Percentiles rank a stretch among this genome's conserved stretches.
Evolutionary conservation across 768 basidiomycete species (phyloP).

Genomic region (Pisolithus microcarpus): DNA sequence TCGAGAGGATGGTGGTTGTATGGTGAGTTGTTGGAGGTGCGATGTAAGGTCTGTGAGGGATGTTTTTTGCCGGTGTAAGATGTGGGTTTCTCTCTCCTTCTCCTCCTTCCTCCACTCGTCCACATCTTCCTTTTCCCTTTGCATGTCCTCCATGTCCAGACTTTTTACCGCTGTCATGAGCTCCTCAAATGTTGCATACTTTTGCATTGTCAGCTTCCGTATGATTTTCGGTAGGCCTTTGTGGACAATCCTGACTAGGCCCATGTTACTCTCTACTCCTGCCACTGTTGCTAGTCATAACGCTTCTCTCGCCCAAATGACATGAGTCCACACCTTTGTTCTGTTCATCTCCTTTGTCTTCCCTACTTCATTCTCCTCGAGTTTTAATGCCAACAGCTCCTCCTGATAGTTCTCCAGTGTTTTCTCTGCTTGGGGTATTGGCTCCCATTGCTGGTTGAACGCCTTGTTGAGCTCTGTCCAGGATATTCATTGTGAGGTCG

Average conservation of each 20-base stretch:
- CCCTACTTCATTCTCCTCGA: neutral
- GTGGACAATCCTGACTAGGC: neutral
- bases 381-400: neutral
- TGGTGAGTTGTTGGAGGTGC: too few species aligned
- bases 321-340: neutral
- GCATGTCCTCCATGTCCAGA: neutral
- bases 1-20: too few species aligned
- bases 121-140: neutral
- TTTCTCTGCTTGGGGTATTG: neutral
- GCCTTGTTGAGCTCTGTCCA: too few species aligned
- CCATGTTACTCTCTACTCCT: neutral
- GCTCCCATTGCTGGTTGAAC: neutral
- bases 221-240: neutral
- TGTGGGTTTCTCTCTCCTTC: neutral
- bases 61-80: neutral
- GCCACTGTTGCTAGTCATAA: neutral
- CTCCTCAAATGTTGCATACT: neutral
- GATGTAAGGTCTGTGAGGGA: too few species aligned
- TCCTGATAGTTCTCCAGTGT: neutral
- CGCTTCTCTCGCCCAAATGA: neutral
- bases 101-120: neutral
- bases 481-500: too few species aligned
- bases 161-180: neutral
- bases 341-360: neutral
- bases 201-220: neutral